A percentile compares a stretch with the other conserved stretches of the same genome.
These are phyloP conservation scores for Trametes punicea DNA, from an alignment of 768 basidiomycete genomes.

Conservation along the genomic window DNA sequence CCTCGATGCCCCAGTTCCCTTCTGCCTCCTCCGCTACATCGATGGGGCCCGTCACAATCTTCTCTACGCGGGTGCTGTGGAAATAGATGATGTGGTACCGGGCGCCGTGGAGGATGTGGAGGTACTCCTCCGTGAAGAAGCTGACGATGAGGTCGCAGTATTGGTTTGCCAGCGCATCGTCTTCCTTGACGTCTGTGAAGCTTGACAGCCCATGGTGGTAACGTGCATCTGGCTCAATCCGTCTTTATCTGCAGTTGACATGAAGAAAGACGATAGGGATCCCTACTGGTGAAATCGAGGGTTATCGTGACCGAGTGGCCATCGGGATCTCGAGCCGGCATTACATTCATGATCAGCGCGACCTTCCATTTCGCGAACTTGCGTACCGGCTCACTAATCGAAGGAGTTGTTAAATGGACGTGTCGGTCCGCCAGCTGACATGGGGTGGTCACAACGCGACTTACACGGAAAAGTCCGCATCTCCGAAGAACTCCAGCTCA, in stretches of 20 bases:
- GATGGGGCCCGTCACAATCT: neutral
- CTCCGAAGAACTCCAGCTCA: constrained; percentile 23
- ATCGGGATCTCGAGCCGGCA: constrained; percentile 19
- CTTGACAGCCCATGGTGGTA: constrained; percentile 7
- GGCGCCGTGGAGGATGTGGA: constrained; percentile 26
- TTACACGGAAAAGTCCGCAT: constrained; percentile 17
- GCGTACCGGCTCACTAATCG: neutral
- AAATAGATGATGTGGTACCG: constrained; percentile 26
- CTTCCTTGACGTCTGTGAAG: constrained; percentile 15
- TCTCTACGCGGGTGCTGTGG: constrained; percentile 17
- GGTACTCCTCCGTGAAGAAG: constrained; percentile 28
- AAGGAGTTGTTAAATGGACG: too few relatives aligned
- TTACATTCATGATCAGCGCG: constrained; percentile 26
- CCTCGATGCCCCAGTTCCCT: constrained; percentile 15
- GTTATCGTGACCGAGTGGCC: constrained; percentile 23
- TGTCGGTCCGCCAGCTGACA: too few relatives aligned
- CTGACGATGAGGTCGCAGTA: constrained; percentile 20
- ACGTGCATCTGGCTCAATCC: neutral
- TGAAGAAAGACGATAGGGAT: neutral
- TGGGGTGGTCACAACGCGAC: neutral
- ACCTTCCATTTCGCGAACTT: constrained; percentile 24
- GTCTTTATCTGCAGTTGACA: neutral
- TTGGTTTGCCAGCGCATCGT: constrained; percentile 18
- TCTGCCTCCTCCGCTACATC: constrained; percentile 2
- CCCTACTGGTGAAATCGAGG: constrained; percentile 27